phyloP scores from a whole-genome alignment of 495 filamentous ascomycete species.

The Penicillium samsonianum region DNA sequence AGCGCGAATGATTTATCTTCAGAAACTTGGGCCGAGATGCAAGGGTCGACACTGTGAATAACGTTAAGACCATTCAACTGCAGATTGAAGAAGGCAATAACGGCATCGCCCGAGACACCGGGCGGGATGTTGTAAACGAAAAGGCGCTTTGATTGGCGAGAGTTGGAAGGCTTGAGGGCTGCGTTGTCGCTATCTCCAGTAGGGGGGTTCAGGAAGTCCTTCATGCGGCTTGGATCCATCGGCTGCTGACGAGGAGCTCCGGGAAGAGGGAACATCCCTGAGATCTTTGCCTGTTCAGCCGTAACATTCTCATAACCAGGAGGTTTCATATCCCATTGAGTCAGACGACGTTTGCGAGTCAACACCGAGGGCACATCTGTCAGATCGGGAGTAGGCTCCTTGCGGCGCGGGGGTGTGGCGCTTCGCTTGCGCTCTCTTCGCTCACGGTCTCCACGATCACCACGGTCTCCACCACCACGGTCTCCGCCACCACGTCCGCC shows the following conservation, averaged over 20 bases:
- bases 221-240: slow-evolving; percentile 92
- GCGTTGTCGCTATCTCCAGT: slow-evolving; percentile 70
- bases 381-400: slow-evolving; percentile 94
- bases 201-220: slow-evolving; percentile 93
- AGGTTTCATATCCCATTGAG: slow-evolving; percentile 99
- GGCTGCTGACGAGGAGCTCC: slow-evolving; percentile 93
- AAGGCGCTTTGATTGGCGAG: slow-evolving; percentile 88
- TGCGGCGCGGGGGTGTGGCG: slow-evolving; percentile 77
- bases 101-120: slow-evolving; percentile 63
- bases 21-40: slow-evolving; percentile 81
- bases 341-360: slow-evolving; percentile 84
- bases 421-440: slow-evolving; percentile 73
- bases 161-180: slow-evolving; percentile 86
- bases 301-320: slow-evolving; percentile 98
- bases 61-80: slow-evolving; percentile 95
- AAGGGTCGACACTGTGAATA: slow-evolving; percentile 78
- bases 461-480: slow-evolving; percentile 30
- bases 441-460: slow-evolving; percentile 40
- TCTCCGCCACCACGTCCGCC: slow-evolving; percentile 33
- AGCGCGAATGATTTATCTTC: slow-evolving; percentile 77
- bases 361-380: slow-evolving; percentile 77
- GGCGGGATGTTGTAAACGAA: slow-evolving; percentile 80
- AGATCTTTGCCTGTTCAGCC: slow-evolving; percentile 97
- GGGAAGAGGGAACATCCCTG: slow-evolving; percentile 97
- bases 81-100: slow-evolving; percentile 90